Evolutionary conservation across 139 green algal genomes (phyloP), one percentile per base, ranked within the genome.

Genomic region (Volvox africanus): DNA sequence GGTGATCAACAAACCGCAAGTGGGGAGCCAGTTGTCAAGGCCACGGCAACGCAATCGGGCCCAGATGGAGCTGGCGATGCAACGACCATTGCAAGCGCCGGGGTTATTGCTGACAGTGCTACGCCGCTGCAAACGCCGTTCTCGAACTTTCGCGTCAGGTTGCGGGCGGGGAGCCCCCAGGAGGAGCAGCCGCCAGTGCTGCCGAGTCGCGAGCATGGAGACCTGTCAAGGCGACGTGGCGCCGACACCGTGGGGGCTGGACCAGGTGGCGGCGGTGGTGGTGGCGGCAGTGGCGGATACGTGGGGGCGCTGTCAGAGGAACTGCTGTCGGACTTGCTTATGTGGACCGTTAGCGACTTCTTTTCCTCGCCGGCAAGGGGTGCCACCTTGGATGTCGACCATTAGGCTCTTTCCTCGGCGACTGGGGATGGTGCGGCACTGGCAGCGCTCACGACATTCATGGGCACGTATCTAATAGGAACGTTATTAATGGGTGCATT

Each of bases 321-420:
- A 55, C 73, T 73, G 71, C 86, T 90, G 50, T 33, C 86, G 1
- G 50, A 77, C 22, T 32, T 90, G 73, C 86, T 90, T 22, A 28
- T n/a, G 73, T 83, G 73, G 86, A 90, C 86, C 1, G 86, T 90
- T 1, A 83, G 50, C 2, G 86, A 84, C 50, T 81, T 90, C 30
- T 90, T 90, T 28, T 61, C 86, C 0, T 90, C 86, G 21, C 86
- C 86, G 24, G 69, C 26, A 5, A 55, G 44, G 44, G 44, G 44
- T 55, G 44, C 44, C 44, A 55, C 5, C 44, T 55, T 55, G 44
- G 44, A 55, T 14, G 44, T 9, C 44, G 44, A 55, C 9, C 44
- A 55, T 55, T 55, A 55, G 9, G 5, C 9, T 55, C 44, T 55
- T 55, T 55, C 44, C 44, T 55, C 44, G 44, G 44, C 44, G 44